Evolutionary conservation across 2,329 filamentous ascomycete species (phyloP), one percentile per base, ranked within the genome.

Genomic region (Davidsoniella neocaledoniae): DNA sequence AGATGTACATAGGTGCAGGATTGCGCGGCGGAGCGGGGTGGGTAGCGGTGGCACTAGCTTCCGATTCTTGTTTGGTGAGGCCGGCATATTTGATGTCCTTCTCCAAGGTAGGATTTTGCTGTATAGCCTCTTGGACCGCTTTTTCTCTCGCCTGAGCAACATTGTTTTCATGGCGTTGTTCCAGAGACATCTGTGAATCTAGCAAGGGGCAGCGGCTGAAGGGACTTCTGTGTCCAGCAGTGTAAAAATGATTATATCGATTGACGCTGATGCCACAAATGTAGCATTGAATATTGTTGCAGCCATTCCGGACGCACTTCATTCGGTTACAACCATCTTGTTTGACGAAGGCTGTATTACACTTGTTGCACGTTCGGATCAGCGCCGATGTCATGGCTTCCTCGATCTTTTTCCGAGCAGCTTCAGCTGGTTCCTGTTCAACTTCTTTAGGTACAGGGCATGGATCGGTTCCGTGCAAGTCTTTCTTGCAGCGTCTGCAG

Each of bases 301-400:
- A 79, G 1, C 64, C 64, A 39, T 58, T 46, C n/a, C 72, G 71
- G 0, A 74, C 68, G 61, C 86, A 94, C 0, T 62, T 71, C 74
- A 94, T 85, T 64, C 88, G 88, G 65, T 93, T 93, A 66, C 86
- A 94, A 2, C 86, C 86, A 29, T 67, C 61, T 36, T 80, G 74
- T 60, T 93, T 94, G 61, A 93, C 73, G 57, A 90, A 91, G 0
- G 79, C 77, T n/a, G 77, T 74, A n/a, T 71, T 58, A 67, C 75
- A 79, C 55, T 72, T 71, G 57, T 85, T 86, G 68, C 86, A 94
- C 25, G 69, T 77, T 17, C 86, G 75, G 49, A 93, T 82, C 56
- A 93, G 58, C 1, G 86, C 86, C 14, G 74, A 72, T 2, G 83
- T 86, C 82, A 88, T 90, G 17, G 85, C 86, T 61, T 94, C 86